phyloP scores from a whole-genome alignment of 2,329 filamentous ascomycete species.

The Neurospora sp. region DNA sequence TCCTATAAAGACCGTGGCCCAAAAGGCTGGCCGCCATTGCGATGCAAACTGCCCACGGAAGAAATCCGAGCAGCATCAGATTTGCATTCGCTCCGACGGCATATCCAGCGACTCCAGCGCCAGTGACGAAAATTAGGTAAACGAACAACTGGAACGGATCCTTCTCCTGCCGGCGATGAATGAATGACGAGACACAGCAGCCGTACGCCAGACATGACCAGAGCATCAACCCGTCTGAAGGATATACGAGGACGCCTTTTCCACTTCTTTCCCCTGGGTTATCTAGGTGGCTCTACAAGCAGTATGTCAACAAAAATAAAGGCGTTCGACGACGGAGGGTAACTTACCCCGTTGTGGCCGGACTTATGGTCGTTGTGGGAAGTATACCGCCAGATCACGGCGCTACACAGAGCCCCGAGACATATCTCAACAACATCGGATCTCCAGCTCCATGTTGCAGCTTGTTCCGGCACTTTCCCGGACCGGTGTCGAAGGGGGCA shows the following conservation, averaged over 20 bases:
- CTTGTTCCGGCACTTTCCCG: background rate
- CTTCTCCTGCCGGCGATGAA: conserved; percentile 22
- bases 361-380: conserved; percentile 7
- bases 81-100: conserved; percentile 18
- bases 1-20: conserved; percentile 16
- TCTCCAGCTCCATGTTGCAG: conserved; percentile 2
- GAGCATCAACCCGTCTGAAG: conserved; percentile 21
- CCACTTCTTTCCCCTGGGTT: background rate
- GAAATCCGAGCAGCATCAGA: conserved; percentile 24
- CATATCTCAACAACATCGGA: conserved; percentile 13
- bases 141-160: conserved; percentile 24
- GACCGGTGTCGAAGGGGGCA: conserved; percentile 6
- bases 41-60: conserved; percentile 26
- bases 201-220: conserved; percentile 26
- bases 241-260: conserved; percentile 17
- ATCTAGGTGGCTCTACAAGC: background rate
- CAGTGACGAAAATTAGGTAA: conserved; percentile 19
- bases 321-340: background rate
- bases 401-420: conserved; percentile 11
- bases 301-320: background rate
- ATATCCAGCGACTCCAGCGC: conserved; percentile 19
- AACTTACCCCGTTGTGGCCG: background rate
- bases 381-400: conserved; percentile 14
- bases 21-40: conserved; percentile 26
- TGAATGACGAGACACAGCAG: conserved; percentile 26